A percentile compares a stretch with the other conserved stretches of the same genome.
phyloP scores from a whole-genome alignment of 768 basidiomycete genomes.

The Lentinus tigrinus region DNA sequence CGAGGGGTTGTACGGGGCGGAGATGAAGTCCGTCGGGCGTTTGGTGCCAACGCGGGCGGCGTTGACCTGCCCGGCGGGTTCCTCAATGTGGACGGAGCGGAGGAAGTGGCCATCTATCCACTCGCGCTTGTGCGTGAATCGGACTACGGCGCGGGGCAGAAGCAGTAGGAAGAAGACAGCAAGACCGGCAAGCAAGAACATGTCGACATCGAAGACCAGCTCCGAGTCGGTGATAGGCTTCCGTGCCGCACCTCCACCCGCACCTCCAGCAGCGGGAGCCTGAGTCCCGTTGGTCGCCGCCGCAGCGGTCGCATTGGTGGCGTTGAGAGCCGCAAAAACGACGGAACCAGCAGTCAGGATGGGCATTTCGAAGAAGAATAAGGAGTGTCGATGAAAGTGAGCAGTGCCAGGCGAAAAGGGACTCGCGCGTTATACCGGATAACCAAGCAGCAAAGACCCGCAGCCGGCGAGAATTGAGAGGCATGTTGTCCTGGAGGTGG shows the following conservation, averaged over 20 bases:
- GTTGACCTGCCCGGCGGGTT: neutral
- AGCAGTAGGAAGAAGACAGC: conserved; percentile 41
- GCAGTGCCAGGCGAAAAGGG: neutral
- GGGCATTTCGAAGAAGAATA: conserved; percentile 9
- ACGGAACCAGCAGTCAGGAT: conserved; percentile 5
- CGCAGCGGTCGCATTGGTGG: too few species aligned
- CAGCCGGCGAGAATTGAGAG: neutral
- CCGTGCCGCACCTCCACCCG: neutral
- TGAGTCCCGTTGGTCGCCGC: conserved; percentile 4
- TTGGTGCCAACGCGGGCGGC: too few species aligned
- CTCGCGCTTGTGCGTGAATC: conserved; percentile 50
- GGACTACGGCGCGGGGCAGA: conserved; percentile 50
- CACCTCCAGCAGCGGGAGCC: neutral
- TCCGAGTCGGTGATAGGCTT: conserved; percentile 7
- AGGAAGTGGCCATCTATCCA: conserved; percentile 57
- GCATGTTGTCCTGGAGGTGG: neutral
- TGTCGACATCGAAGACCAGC: conserved; percentile 39
- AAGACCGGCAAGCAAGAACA: conserved; percentile 45
- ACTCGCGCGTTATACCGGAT: neutral
- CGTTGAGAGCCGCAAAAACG: neutral
- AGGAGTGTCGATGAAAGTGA: neutral
- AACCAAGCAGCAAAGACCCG: conserved; percentile 3
- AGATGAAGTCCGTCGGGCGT: conserved; percentile 5
- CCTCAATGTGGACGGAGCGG: conserved; percentile 16
- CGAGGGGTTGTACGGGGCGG: conserved; percentile 2